These are phyloP conservation scores for Ophidiomyces ophidiicola DNA, from an alignment of 2,329 filamentous ascomycete genomes.

Conservation along the genomic window DNA sequence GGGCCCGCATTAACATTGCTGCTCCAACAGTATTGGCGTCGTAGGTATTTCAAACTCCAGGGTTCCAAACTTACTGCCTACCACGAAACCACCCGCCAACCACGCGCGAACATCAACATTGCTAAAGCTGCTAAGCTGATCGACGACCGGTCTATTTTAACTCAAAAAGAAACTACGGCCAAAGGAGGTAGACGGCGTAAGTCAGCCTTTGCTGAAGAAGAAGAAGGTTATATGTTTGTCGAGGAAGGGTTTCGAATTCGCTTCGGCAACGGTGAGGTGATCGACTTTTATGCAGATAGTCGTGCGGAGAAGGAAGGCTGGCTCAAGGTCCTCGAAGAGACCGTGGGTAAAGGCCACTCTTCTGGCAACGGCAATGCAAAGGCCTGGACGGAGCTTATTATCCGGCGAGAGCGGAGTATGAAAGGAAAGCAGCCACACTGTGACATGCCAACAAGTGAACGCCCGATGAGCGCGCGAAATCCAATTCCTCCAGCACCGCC, in stretches of 20 bases:
- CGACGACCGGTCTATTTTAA: constrained; percentile 74
- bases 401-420: constrained; percentile 36
- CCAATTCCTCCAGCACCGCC: constrained; percentile 15
- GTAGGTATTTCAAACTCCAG: constrained; percentile 88
- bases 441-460: constrained; percentile 2
- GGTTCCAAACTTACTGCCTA: constrained; percentile 88
- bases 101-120: constrained; percentile 91
- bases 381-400: constrained; percentile 51
- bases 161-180: constrained; percentile 68
- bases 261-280: constrained; percentile 95
- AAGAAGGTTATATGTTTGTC: constrained; percentile 99
- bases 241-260: constrained; percentile 98
- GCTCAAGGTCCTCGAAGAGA: constrained; percentile 77
- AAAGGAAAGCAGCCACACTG: constrained; percentile 20
- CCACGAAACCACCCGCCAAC: constrained; percentile 89
- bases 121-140: constrained; percentile 86
- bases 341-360: constrained; percentile 45
- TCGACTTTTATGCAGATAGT: constrained; percentile 95
- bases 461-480: constrained; percentile 10
- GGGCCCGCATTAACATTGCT: constrained; percentile 76
- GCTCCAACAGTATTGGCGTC: constrained; percentile 71
- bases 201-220: constrained; percentile 92
- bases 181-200: constrained; percentile 70
- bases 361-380: constrained; percentile 36
- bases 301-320: constrained; percentile 79